Evolutionary conservation across 2,329 filamentous ascomycete species (phyloP), one percentile per base, ranked within the genome.

Genomic region (Neurospora sp.): DNA sequence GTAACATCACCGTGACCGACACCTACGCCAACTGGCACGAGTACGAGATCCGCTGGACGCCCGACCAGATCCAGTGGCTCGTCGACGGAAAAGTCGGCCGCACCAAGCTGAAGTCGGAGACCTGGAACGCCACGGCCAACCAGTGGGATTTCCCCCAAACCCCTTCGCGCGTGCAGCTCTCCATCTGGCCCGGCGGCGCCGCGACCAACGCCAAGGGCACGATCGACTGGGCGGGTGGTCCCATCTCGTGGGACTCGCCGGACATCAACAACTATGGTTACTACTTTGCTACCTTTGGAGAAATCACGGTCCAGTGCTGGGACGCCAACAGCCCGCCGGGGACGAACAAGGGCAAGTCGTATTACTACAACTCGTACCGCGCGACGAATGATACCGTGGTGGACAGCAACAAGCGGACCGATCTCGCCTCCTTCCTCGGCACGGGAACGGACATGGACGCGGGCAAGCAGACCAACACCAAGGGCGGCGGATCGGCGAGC

Each of bases 41-140:
- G 46, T 99, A 98, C 82, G 93, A 95, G 79, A 91, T 99, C 77
- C 89, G 93, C 79, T 99, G 96, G 96, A 91, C 90, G 2, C 92
- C 93, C 13, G 95, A 98, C 73, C 81, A 86, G 73, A 90, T 98
- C 74, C 90, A 89, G 70, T 99, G 96, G 96, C 86, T 88, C 71
- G 86, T 99, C 67, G 93, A 99, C 78, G 95, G 93, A 78, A 83
- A 91, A 69, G 85, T 90, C 38, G 87, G 90, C 73, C 93, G 96
- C 72, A 90, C 87, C 33, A 84, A 93, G 79, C 85, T 93, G 79
- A 90, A 90, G 78, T 84, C 86, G 17, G 88, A 93, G 43, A 98
- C 96, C 13, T 98, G 91, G 89, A 97, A 99, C 82, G 82, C 84
- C 13, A 96, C 93, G 7, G 82, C 89, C 70, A 91, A 94, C 80